Evolutionary conservation across 352 stramenopile species (phyloP), one percentile per base, ranked within the genome.

Genomic region (Globisporangium canariense): DNA sequence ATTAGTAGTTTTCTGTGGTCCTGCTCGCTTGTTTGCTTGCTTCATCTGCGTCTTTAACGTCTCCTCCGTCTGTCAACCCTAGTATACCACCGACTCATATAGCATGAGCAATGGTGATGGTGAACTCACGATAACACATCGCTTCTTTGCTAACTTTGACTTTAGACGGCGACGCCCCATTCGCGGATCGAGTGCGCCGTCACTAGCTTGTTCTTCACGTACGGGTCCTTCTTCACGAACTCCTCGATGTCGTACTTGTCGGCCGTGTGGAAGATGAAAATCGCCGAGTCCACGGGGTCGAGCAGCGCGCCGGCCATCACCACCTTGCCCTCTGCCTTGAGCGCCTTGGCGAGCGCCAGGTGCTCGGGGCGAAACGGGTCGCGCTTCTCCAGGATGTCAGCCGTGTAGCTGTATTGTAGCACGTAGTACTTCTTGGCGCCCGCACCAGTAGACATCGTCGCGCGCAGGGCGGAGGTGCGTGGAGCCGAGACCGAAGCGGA

Each of bases 361-460:
- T 90, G 84, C 63, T 88, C 77, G 22, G 69, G 65, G 34, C 84
- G 84, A 72, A 90, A 93, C 46, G 82, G 82, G 0, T 71, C 76
- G 58, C 84, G 80, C 60, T 87, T 88, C 53, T 91, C 75, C 45
- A 90, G 70, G 59, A 91, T 91, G 56, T 90, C 82, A n/a, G 75
- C 58, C 59, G 86, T 74, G 72, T 93, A 91, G 53, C 83, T 75
- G 71, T 93, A 91, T 45, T 74, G 80, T 43, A 93, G 69, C 51
- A 93, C 76, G 71, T 76, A 92, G 45, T 76, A 81, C 64, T 89
- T 88, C 67, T 84, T 88, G 62, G 80, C 68, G 58, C 62, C 53
- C 7, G 59, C 32, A n/a, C 69, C 59, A 40, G 71, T 64, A 47
- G 74, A 72, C 70, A 88, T 81, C 62, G 76, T 58, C 65, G 73